phyloP scores from a whole-genome alignment of 495 filamentous ascomycete genomes.

The Aspergillus biplanus region DNA sequence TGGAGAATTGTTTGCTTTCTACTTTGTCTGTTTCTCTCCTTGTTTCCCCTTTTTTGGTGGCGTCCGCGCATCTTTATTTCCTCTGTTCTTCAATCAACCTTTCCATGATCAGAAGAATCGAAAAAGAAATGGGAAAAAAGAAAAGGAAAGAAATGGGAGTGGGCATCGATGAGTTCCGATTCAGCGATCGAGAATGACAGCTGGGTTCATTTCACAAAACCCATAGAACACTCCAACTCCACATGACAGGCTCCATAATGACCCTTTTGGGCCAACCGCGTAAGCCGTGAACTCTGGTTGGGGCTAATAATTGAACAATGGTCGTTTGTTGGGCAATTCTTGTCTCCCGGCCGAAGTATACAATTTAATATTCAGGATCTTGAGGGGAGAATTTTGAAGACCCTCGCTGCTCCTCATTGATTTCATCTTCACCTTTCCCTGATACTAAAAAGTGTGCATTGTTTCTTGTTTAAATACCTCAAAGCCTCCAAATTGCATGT shows the following conservation, averaged over 20 bases:
- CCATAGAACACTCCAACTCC: constrained; percentile 5
- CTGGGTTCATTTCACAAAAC: constrained; percentile 15
- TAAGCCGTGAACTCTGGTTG: constrained; percentile 7
- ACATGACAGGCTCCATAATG: neutral
- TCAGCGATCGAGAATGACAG: constrained; percentile 16
- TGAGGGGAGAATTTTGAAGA: too few species aligned
- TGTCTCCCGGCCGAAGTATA: too few species aligned
- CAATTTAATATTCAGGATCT: too few species aligned
- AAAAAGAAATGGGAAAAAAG: neutral
- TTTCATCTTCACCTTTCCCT: neutral
- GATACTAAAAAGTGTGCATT: neutral
- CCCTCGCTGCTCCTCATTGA: neutral
- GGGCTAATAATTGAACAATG: neutral
- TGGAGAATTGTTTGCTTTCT: neutral
- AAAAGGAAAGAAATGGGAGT: neutral
- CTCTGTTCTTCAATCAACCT: neutral
- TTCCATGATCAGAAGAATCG: neutral
- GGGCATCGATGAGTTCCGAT: neutral
- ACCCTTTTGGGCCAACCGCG: constrained; percentile 9
- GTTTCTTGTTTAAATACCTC: neutral
- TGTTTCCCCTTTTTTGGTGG: neutral
- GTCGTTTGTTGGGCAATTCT: too few species aligned
- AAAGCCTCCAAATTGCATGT: neutral
- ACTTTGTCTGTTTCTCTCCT: neutral
- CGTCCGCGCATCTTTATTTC: neutral